These are phyloP conservation scores for Filobasidium floriforme DNA, from an alignment of 768 basidiomycete genomes.

Conservation along the genomic window DNA sequence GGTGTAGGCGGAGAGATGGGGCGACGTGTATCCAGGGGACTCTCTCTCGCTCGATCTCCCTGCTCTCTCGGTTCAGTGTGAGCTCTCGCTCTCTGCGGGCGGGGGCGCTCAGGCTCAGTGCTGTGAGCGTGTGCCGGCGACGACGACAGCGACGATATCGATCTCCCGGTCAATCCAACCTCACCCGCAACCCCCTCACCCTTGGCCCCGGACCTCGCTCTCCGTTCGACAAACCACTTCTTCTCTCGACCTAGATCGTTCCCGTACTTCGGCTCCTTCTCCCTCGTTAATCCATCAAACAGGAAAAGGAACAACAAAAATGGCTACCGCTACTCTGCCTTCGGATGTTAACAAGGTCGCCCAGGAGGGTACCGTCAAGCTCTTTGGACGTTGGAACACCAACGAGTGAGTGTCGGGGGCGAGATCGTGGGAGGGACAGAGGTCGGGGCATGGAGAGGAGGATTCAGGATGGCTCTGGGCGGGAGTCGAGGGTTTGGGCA, in stretches of 20 bases:
- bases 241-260: not conserved
- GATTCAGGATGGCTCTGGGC: not conserved
- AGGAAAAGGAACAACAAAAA: constrained; percentile 9
- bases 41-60: no score
- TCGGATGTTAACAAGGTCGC: constrained; percentile 46
- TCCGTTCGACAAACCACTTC: not conserved
- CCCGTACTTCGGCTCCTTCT: not conserved
- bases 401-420: constrained; percentile 65
- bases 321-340: constrained; percentile 37
- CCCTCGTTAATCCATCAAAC: not conserved
- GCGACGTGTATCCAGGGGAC: not conserved
- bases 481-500: not conserved
- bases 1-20: not conserved
- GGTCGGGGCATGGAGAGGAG: no score
- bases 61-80: no score
- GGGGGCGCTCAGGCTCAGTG: no score
- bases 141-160: not conserved
- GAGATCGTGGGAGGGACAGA: not conserved
- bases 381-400: constrained; percentile 98
- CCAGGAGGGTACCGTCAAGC: constrained; percentile 59
- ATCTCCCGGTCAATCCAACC: not conserved
- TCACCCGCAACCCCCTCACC: no score
- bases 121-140: not conserved
- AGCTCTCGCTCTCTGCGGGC: not conserved
- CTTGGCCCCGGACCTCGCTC: not conserved